These are phyloP conservation scores for Panicum virgatum DNA, from an alignment of 202 grass and related monocot genomes.

Conservation along the genomic window DNA sequence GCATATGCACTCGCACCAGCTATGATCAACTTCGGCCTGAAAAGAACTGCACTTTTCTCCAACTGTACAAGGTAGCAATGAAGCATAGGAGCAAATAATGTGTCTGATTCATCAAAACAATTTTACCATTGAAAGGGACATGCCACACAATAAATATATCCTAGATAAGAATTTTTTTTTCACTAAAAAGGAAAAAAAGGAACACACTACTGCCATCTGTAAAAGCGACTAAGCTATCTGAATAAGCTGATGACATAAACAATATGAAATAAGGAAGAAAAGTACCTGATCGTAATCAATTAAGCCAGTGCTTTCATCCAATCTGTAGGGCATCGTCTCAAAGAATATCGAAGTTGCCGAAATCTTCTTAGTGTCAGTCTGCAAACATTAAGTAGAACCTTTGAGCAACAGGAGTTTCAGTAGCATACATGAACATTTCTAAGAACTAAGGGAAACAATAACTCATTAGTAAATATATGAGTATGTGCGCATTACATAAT, in stretches of 20 bases:
- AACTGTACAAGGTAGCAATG: conserved; percentile 56
- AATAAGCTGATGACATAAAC: background rate
- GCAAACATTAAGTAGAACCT: conserved; percentile 44
- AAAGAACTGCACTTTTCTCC: conserved; percentile 91
- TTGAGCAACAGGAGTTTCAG: conserved; percentile 35
- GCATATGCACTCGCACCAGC: conserved; percentile 96
- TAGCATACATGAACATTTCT: conserved; percentile 19
- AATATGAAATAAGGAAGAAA: conserved; percentile 23
- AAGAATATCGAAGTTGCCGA: conserved; percentile 99
- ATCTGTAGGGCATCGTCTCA: conserved; percentile 98
- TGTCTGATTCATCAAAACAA: conserved; percentile 33
- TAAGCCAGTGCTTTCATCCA: conserved; percentile 96
- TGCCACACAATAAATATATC: conserved; percentile 26
- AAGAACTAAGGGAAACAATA: conserved; percentile 9
- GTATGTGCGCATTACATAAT: conserved; percentile 23
- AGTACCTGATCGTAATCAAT: conserved; percentile 98
- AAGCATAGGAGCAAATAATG: conserved; percentile 18
- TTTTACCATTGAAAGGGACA: conserved; percentile 34
- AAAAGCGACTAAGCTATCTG: conserved; percentile 1
- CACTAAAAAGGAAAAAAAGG: background rate
- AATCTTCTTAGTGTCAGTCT: conserved; percentile 99
- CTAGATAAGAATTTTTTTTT: conserved; percentile 14
- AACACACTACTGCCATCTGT: conserved; percentile 7
- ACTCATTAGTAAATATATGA: background rate
- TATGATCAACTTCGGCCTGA: conserved; percentile 94